phyloP scores from a whole-genome alignment of 2,329 filamentous ascomycete genomes.

The Fusarium tuaranense region DNA sequence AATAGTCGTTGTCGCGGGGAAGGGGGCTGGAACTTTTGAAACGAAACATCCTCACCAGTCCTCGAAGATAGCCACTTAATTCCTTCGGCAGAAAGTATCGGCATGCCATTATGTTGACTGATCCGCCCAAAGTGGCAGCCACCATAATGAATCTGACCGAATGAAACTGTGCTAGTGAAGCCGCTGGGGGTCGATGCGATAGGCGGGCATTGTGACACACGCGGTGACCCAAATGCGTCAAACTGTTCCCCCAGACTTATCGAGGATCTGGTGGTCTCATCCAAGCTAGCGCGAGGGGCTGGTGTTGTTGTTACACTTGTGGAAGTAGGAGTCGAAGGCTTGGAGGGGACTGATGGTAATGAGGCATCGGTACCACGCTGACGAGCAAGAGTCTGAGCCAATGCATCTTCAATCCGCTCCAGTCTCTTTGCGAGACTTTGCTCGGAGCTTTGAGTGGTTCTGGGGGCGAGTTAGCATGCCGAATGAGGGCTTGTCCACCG shows the following conservation, averaged over 20 bases:
- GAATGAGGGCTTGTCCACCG: background rate
- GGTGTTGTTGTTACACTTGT: background rate
- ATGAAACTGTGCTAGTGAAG: slow-evolving; percentile 29
- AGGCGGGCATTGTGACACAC: background rate
- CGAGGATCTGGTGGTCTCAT: background rate
- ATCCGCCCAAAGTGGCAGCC: slow-evolving; percentile 40
- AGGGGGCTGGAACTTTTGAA: background rate
- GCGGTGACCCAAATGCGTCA: slow-evolving; percentile 14
- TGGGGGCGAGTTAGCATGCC: background rate
- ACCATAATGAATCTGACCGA: slow-evolving; percentile 40
- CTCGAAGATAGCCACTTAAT: slow-evolving; percentile 33
- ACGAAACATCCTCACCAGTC: slow-evolving; percentile 29
- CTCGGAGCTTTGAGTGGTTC: slow-evolving; percentile 28
- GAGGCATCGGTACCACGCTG: background rate
- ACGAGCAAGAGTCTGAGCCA: slow-evolving; percentile 32
- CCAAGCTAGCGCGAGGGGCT: background rate
- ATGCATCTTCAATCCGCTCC: slow-evolving; percentile 35
- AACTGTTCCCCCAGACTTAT: slow-evolving; percentile 19
- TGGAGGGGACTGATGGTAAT: slow-evolving; percentile 5
- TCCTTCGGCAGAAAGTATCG: slow-evolving; percentile 35
- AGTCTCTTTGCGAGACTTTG: slow-evolving; percentile 36
- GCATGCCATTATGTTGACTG: slow-evolving; percentile 41
- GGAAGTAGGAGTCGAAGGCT: slow-evolving; percentile 13
- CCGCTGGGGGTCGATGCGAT: slow-evolving; percentile 5
- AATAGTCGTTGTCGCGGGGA: background rate